Evolutionary conservation across 1,284 basidiomycete species (phyloP), one percentile per base, ranked within the genome.

Genomic region (Fomitiporia mediterranea): DNA sequence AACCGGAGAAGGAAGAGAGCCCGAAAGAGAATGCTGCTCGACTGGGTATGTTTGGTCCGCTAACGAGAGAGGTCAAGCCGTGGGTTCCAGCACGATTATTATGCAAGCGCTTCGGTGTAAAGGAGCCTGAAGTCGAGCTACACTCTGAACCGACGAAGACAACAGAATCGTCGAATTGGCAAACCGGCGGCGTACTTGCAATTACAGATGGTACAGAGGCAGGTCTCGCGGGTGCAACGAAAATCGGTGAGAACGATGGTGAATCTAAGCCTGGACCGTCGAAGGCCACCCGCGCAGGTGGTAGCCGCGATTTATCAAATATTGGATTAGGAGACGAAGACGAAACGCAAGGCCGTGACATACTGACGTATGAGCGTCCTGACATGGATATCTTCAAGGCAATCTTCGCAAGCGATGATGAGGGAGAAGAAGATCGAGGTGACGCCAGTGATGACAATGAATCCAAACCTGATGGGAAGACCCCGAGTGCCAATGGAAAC

Each of bases 91-190:
- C 82, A 19, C 79, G 79, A 59, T 71, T 98, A 53, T 74, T 99
- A 15, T 98, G 94, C 72, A 97, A 95, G 69, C 82, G 96, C n/a
- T 97, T 98, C 68, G 89, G 91, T 0, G 89, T 98, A 35, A 88
- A 87, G 62, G 91, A 95, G 67, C 95, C 86, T 2, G 82, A 86
- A 62, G 81, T 82, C 0, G 65, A 70, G 15, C 30, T 64, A 7
- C 68, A 70, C 17, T 51, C 56, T 21, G 48, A 59, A 3, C 27
- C 49, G 2, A 25, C 60, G 13, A 38, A 47, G 15, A 44, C 65
- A 4, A 58, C 63, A 17, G 59, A 57, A 2, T 60, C 60, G 28
- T 57, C 13, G 51, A 9, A 51, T 38, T 51, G 62, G 57, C 58
- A 62, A 15, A 34, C 38, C 5, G 60, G 60, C 23, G 56, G 52